Percentiles rank a stretch among this genome's conserved stretches.
These are phyloP conservation scores for Mangifera indica DNA, from an alignment of 345 rosid species.

Conservation along the genomic window DNA sequence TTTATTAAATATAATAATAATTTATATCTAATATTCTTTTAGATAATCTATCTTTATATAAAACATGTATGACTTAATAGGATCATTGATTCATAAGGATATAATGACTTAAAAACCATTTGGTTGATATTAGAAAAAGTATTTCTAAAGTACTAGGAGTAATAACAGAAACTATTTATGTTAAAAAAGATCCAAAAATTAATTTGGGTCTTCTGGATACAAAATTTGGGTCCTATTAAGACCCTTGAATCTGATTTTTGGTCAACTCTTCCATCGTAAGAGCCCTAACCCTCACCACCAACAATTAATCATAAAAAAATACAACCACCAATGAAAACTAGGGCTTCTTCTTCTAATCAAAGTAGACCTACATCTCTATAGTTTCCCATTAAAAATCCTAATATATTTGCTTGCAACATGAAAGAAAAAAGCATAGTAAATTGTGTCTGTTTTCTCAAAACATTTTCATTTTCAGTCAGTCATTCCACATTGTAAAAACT, in stretches of 20 bases:
- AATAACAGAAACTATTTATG: not conserved
- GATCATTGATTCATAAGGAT: too few relatives aligned
- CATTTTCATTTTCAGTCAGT: slow-evolving; percentile 22
- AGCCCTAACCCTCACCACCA: not conserved
- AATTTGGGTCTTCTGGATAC: slow-evolving; percentile 11
- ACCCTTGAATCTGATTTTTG: slow-evolving; percentile 10
- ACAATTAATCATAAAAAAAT: not conserved
- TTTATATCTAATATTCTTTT: too few relatives aligned
- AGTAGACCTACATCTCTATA: slow-evolving; percentile 1
- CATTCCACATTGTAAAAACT: slow-evolving; percentile 91
- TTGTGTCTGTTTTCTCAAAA: not conserved
- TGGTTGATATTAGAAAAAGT: too few relatives aligned
- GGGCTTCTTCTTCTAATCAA: slow-evolving; percentile 15
- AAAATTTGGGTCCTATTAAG: slow-evolving; percentile 24
- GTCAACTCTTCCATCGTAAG: not conserved
- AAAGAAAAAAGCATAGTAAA: slow-evolving; percentile 8
- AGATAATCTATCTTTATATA: too few relatives aligned
- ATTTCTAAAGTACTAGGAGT: not conserved
- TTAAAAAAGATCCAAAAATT: slow-evolving; percentile 10
- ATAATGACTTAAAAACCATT: too few relatives aligned
- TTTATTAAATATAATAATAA: too few relatives aligned
- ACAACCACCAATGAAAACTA: not conserved
- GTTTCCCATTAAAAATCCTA: slow-evolving; percentile 1
- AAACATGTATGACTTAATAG: too few relatives aligned
- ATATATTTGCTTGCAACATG: not conserved